These are phyloP conservation scores for Candida alai DNA, from an alignment of 805 yeast species.

Conservation along the genomic window DNA sequence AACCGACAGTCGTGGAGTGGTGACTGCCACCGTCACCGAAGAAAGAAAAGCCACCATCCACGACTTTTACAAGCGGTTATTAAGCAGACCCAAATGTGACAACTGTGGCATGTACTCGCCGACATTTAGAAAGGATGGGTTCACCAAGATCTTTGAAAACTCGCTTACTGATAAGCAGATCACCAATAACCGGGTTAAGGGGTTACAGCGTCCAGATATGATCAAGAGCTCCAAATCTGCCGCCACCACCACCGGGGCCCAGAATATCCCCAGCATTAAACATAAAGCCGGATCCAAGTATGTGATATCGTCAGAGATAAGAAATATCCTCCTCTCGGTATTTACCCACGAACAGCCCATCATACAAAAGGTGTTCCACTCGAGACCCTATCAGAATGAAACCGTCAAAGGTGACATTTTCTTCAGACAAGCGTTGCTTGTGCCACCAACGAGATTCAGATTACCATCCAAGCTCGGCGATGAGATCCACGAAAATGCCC, in stretches of 20 bases:
- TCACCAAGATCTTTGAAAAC: conserved; percentile 85
- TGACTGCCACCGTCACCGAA: conserved; percentile 81
- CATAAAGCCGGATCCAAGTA: conserved; percentile 72
- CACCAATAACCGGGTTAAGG: conserved; percentile 78
- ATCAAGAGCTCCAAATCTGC: conserved; percentile 34
- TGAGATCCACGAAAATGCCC: conserved; percentile 90
- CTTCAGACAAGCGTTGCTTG: conserved; percentile 82
- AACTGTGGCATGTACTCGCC: conserved; percentile 97
- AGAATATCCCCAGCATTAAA: conserved; percentile 47
- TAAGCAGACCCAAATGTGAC: conserved; percentile 84
- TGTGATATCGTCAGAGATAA: conserved; percentile 81
- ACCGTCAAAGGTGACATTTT: conserved; percentile 72
- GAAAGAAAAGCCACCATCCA: conserved; percentile 75
- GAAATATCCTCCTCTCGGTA: conserved; percentile 70
- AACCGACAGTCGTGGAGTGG: conserved; percentile 60
- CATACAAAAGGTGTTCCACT: conserved; percentile 72
- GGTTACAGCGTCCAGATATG: conserved; percentile 70
- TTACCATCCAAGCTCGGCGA: conserved; percentile 97
- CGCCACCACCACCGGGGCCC: conserved; percentile 11
- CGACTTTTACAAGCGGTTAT: conserved; percentile 68
- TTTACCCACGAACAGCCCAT: conserved; percentile 71
- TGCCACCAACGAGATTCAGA: conserved; percentile 96
- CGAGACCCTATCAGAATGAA: conserved; percentile 60
- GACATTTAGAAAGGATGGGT: conserved; percentile 90
- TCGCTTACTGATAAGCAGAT: conserved; percentile 79